Percentiles rank a stretch among this genome's conserved stretches.
These are phyloP conservation scores for Mortierella alpina DNA, from an alignment of 192 early-diverging fungal genomes.

Conservation along the genomic window DNA sequence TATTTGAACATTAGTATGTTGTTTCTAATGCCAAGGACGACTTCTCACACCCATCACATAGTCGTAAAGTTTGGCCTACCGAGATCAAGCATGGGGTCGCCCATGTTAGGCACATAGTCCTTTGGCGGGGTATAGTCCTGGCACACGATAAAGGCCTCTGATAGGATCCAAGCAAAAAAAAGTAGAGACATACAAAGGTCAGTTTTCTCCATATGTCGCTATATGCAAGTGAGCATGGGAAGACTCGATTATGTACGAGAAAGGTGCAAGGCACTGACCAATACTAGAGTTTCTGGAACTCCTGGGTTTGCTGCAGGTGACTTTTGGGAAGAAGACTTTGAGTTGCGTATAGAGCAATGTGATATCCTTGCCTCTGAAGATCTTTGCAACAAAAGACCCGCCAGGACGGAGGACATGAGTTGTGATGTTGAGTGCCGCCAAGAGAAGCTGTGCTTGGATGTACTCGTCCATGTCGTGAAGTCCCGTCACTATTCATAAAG, in stretches of 20 bases:
- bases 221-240: background rate
- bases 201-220: background rate
- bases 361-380: constrained; percentile 96
- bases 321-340: constrained; percentile 89
- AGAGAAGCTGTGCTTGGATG: constrained; percentile 95
- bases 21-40: background rate
- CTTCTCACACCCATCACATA: background rate
- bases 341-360: constrained; percentile 92
- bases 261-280: constrained; percentile 34
- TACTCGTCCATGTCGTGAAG: constrained; percentile 99
- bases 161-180: background rate
- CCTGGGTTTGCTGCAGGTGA: constrained; percentile 93
- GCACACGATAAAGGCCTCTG: constrained; percentile 95
- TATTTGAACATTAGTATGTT: too few relatives aligned
- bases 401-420: constrained; percentile 90
- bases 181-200: background rate
- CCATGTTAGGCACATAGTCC: constrained; percentile 90
- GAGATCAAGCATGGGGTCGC: constrained; percentile 88
- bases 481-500: constrained; percentile 77
- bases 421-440: constrained; percentile 97
- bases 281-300: constrained; percentile 94
- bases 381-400: constrained; percentile 98
- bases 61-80: constrained; percentile 33
- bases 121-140: constrained; percentile 88
- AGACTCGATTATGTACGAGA: background rate